Base-by-base conservation (phyloP, 2,329 filamentous ascomycete species). In the Cadophora malorum region DNA sequence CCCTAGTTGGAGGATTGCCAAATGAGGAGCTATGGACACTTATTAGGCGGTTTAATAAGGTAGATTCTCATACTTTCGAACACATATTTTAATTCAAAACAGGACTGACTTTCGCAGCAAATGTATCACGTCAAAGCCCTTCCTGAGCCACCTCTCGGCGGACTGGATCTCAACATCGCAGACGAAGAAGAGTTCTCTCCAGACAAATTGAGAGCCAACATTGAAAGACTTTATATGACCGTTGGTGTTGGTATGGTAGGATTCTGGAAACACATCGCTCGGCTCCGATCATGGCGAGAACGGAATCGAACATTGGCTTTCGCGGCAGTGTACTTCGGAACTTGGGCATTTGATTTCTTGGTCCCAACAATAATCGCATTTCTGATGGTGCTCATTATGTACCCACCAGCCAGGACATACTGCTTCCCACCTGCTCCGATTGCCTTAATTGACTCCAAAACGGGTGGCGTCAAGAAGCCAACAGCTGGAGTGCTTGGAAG, bases 131-230 rank as follows among this genome's bases (percentile, higher is more conserved):
- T 73, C 45, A 72, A 72, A 63, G 58, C 60, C 4, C 52, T 73
- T 12, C 41, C 67, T 28, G 68, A 70, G 31, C 80, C 84, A 79
- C 86, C 8, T 0, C 84, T 91, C 0, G 91, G 90, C 6, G 87
- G 88, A 16, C 81, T 97, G 47, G 93, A 96, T 77, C 84, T 96
- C 67, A 93, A 94, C 73, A 90, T 93, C 66, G 90, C 92, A 4
- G 90, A 94, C 49, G 90, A 95, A 64, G 92, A 96, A 72, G 91
- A 94, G 67, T 96, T 96, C 77, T 92, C 91, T 0, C 92, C 93
- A 0, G 92, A 96, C 75, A 96, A 96, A 80, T 81, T 96, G 55
- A 85, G 93, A 12, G 87, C 90, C 2, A 93, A 91, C 64, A 77
- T 96, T 4, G 93, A 96, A 79, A 84, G 93, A 16, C 81, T 96